Conservation (phyloP, 257 asterid species). For the Haberlea rhodopensis region DNA sequence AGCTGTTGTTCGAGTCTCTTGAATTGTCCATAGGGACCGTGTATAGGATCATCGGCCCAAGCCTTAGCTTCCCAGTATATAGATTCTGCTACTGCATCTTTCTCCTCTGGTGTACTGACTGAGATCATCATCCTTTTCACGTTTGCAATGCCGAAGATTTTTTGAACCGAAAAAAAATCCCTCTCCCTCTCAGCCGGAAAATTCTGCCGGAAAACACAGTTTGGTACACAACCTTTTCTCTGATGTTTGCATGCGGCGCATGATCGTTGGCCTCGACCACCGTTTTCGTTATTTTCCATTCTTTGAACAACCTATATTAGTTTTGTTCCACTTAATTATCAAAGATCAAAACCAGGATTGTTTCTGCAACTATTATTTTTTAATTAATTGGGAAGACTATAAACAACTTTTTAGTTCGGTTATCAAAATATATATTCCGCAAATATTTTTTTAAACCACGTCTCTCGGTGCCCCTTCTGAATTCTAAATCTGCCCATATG, state of each 20-base stretch:
- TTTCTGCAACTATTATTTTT: no score
- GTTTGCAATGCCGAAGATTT: slow-evolving; percentile 30
- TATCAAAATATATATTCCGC: no score
- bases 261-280: no score
- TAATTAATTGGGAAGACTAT: no score
- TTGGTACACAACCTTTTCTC: slow-evolving; percentile 30
- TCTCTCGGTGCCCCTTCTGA: no score
- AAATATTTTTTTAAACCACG: no score
- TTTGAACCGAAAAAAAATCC: slow-evolving; percentile 27
- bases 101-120: neutral
- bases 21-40: slow-evolving; percentile 24
- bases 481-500: no score
- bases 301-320: no score
- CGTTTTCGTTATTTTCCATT: no score
- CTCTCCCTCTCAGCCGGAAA: slow-evolving; percentile 24
- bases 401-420: no score
- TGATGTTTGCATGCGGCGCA: slow-evolving; percentile 46
- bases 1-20: slow-evolving; percentile 13
- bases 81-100: slow-evolving; percentile 16
- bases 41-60: slow-evolving; percentile 32
- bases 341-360: no score
- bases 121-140: slow-evolving; percentile 21
- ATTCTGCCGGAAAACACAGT: slow-evolving; percentile 27
- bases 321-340: no score
- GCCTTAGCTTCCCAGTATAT: slow-evolving; percentile 31